phyloP scores from a whole-genome alignment of 106 monocot genomes.

The Dendrobium nobile region DNA sequence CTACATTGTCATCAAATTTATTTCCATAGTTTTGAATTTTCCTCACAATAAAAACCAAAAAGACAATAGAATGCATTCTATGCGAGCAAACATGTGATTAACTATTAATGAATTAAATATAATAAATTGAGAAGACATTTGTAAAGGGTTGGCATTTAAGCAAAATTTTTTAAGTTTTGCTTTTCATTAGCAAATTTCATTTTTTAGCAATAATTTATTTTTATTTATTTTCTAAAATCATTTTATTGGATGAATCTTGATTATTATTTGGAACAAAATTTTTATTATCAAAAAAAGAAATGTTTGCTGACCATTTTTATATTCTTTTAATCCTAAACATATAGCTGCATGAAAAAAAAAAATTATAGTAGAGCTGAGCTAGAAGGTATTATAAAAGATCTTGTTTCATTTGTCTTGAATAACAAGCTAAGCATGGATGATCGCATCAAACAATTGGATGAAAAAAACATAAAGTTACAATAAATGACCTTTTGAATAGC shows the following conservation, averaged over 20 bases:
- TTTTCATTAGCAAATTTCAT: no score
- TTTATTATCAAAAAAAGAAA: background rate
- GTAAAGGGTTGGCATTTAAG: no score
- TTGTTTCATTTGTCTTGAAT: slow-evolving; percentile 86
- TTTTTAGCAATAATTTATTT: slow-evolving; percentile 37
- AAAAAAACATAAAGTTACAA: slow-evolving; percentile 88
- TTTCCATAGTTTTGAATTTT: no score
- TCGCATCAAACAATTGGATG: slow-evolving; percentile 82
- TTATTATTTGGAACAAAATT: background rate
- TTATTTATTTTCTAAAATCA: background rate
- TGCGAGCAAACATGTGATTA: no score
- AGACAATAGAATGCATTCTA: no score
- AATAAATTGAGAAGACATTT: no score
- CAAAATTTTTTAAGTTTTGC: no score
- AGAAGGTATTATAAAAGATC: slow-evolving; percentile 96
- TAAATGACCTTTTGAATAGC: slow-evolving; percentile 86
- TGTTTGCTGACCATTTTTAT: background rate
- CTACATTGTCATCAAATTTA: no score
- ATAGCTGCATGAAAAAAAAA: slow-evolving; percentile 92
- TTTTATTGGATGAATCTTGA: background rate
- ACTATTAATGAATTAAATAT: no score
- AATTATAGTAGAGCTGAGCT: slow-evolving; percentile 96
- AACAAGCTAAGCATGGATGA: slow-evolving; percentile 88
- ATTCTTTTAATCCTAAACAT: slow-evolving; percentile 9
- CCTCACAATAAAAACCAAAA: no score